Evolutionary conservation across 495 filamentous ascomycete species (phyloP), one percentile per base, ranked within the genome.

Genomic region (Lophiotrema nucula): DNA sequence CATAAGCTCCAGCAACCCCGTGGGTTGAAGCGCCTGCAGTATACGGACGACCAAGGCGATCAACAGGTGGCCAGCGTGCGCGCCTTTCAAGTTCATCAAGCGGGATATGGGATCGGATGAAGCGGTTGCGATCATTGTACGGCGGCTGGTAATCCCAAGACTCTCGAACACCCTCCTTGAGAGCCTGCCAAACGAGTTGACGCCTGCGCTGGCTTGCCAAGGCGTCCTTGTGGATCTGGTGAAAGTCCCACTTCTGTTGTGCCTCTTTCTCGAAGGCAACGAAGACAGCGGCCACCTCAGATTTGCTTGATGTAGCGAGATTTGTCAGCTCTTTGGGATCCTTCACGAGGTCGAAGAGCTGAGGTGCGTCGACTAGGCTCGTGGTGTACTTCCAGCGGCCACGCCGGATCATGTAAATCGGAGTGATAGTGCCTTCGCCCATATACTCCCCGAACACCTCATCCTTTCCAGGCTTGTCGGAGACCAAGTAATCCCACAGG

Each of bases 381-480:
- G 84, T 87, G 57, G 89, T 79, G 58, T 88, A 92, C 73, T 96
- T 96, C 85, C 85, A 93, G 41, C 74, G 74, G 11, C 88, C 89
- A 41, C 87, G 83, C 26, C 83, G 81, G 67, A 96, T 95, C 90
- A 96, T 96, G 74, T 93, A 86, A n/a, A 92, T 76, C 0, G 90
- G 90, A 4, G 86, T 82, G 55, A 92, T 79, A 2, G 90, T 93
- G 41, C 90, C 90, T 72, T 96, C 90, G 18, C 87, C 90, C 69
- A 88, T 90, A 71, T 95, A 96, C 72, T 96, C 90, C 51, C 87
- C 89, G 64, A 89, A 85, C 19, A 89, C 89, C 11, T 85, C 89
- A 60, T 95, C 89, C 58, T 78, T 77, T 18, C 82, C 76, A 3
- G 79, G 73, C 10, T 72, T 52, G 47, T 67, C 71, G 12, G 83